phyloP scores from a whole-genome alignment of 1,284 basidiomycete species.

The Rhodotorula sp. region DNA sequence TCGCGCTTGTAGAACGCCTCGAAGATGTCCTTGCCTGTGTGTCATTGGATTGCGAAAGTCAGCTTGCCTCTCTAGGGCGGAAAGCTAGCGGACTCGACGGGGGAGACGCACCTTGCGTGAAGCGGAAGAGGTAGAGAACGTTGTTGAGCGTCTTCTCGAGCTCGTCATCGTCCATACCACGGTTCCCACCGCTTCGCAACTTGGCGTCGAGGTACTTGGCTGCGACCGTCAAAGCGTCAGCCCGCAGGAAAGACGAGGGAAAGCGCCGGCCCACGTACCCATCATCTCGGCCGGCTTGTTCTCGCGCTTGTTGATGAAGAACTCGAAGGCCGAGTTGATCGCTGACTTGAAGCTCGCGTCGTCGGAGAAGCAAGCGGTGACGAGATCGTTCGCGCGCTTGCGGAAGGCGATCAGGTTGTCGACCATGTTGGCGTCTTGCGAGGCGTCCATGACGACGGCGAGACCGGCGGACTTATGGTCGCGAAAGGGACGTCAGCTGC shows the following conservation, averaged over 20 bases:
- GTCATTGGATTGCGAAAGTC: not conserved
- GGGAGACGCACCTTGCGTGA: slow-evolving; percentile 59
- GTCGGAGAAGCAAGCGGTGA: slow-evolving; percentile 56
- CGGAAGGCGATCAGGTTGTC: slow-evolving; percentile 70
- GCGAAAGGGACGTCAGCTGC: not conserved
- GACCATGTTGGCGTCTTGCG: slow-evolving; percentile 72
- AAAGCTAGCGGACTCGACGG: not conserved
- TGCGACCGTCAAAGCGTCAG: slow-evolving; percentile 28
- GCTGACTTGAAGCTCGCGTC: slow-evolving; percentile 49
- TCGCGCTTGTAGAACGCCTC: slow-evolving; percentile 89
- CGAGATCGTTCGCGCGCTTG: slow-evolving; percentile 58
- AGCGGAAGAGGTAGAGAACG: slow-evolving; percentile 80
- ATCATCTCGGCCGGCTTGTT: slow-evolving; percentile 93
- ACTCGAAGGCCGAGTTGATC: slow-evolving; percentile 68
- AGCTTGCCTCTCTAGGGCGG: not conserved
- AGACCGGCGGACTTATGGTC: slow-evolving; percentile 49
- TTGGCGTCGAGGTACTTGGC: slow-evolving; percentile 84
- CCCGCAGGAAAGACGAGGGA: not conserved
- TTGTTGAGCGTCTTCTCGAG: slow-evolving; percentile 70
- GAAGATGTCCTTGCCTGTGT: slow-evolving; percentile 57
- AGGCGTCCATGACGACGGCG: slow-evolving; percentile 60
- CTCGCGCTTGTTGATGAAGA: slow-evolving; percentile 73
- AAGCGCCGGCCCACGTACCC: slow-evolving; percentile 45
- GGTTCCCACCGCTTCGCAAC: slow-evolving; percentile 76
- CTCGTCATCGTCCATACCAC: slow-evolving; percentile 64